Percentiles rank a stretch among this genome's conserved stretches.
phyloP scores from a whole-genome alignment of 2,329 filamentous ascomycete genomes.

The Emericellopsis cladophorae region DNA sequence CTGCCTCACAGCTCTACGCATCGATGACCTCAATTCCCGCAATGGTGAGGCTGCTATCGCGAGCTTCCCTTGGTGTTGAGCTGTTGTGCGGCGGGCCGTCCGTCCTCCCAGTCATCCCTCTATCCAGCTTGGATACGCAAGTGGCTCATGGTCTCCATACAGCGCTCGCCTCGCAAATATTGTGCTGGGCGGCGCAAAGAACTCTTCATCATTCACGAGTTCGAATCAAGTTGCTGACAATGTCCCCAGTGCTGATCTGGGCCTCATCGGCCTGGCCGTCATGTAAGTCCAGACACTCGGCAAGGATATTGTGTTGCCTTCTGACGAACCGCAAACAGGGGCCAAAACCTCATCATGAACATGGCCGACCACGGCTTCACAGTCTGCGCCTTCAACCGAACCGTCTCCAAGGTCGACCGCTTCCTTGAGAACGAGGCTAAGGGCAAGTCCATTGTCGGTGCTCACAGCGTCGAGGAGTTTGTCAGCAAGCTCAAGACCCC shows the following conservation, averaged over 20 bases:
- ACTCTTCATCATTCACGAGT: constrained; percentile 21
- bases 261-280: constrained; percentile 85
- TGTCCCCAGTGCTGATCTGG: constrained; percentile 66
- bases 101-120: not conserved
- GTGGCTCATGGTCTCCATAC: constrained; percentile 24
- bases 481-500: constrained; percentile 93
- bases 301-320: not conserved
- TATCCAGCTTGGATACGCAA: constrained; percentile 6
- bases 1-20: constrained; percentile 5
- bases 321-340: constrained; percentile 25
- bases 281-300: constrained; percentile 42
- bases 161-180: constrained; percentile 67
- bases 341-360: constrained; percentile 82
- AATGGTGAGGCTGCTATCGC: constrained; percentile 10
- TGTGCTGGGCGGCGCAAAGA: constrained; percentile 50
- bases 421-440: constrained; percentile 88
- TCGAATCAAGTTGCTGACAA: constrained; percentile 36
- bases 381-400: constrained; percentile 97
- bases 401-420: constrained; percentile 91
- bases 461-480: constrained; percentile 89
- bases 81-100: not conserved
- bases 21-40: constrained; percentile 22
- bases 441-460: constrained; percentile 91
- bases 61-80: constrained; percentile 5
- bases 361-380: constrained; percentile 89